A percentile compares a stretch with the other conserved stretches of the same genome.
phyloP scores from a whole-genome alignment of 2,329 filamentous ascomycete genomes.

The Ceratocystiopsis brevicomis region DNA sequence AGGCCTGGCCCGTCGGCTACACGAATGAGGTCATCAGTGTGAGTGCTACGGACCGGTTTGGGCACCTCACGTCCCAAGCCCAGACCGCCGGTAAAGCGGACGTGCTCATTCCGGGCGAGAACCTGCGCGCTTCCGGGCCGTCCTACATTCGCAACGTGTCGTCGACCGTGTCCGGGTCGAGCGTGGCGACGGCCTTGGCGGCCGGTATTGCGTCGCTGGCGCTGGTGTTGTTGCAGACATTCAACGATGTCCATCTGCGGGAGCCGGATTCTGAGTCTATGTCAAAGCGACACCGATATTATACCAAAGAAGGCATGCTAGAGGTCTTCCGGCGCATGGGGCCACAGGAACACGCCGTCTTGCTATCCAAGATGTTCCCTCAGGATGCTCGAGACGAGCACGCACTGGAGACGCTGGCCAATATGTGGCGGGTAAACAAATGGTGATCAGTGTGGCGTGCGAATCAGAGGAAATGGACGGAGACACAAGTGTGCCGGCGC shows the following conservation, averaged over 20 bases:
- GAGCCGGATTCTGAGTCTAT: not conserved
- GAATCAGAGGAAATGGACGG: too few species aligned
- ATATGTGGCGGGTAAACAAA: too few species aligned
- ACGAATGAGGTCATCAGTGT: constrained; percentile 11
- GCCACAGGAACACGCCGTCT: too few species aligned
- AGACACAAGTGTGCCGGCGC: too few species aligned
- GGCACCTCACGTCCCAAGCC: constrained; percentile 9
- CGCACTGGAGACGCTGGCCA: too few species aligned
- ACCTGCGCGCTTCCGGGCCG: not conserved
- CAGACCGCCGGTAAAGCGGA: constrained; percentile 4
- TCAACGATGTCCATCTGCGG: not conserved
- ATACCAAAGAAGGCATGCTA: constrained; percentile 1
- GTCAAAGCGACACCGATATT: not conserved
- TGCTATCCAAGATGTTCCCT: too few species aligned
- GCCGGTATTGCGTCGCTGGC: constrained; percentile 14
- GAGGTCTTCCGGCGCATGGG: not conserved
- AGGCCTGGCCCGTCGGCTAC: constrained; percentile 6
- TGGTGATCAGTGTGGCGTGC: too few species aligned
- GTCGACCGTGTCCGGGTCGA: constrained; percentile 7
- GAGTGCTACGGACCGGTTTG: constrained; percentile 11
- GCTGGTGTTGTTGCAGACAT: constrained; percentile 1
- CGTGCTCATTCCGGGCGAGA: constrained; percentile 1
- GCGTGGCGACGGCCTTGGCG: constrained; percentile 15
- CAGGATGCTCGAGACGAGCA: too few species aligned
- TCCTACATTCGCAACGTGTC: not conserved